Percentiles rank a stretch among this genome's conserved stretches.
Evolutionary conservation across 805 yeast species (phyloP).

Genomic region (Hanseniaspora thailandica): DNA sequence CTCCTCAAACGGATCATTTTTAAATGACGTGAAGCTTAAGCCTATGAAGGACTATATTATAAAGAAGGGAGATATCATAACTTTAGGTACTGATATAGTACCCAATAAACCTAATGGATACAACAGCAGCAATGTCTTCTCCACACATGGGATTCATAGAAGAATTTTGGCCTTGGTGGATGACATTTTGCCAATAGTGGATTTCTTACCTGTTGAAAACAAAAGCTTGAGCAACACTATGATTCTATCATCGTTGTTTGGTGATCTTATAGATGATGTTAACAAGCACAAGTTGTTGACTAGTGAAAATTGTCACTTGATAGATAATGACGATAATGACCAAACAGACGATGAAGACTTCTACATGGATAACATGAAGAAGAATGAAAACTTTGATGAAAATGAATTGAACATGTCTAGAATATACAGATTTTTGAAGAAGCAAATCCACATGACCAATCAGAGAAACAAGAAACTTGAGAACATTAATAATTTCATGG

Average conservation of each 20-base stretch:
- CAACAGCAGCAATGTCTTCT: constrained; percentile 19
- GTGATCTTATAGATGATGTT: constrained; percentile 39
- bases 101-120: constrained; percentile 26
- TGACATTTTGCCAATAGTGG: constrained; percentile 37
- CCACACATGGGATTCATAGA: constrained; percentile 54
- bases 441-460: constrained; percentile 46
- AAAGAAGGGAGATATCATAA: constrained; percentile 73
- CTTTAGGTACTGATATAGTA: constrained; percentile 79
- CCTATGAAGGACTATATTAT: constrained; percentile 44
- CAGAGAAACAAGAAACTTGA: constrained; percentile 46
- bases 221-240: constrained; percentile 15
- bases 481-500: constrained; percentile 44
- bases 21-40: constrained; percentile 61
- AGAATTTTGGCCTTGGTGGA: constrained; percentile 79
- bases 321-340: constrained; percentile 14
- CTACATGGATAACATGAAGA: neutral
- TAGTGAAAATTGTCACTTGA: constrained; percentile 35
- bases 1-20: constrained; percentile 88
- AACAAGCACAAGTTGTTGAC: constrained; percentile 44
- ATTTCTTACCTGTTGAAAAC: constrained; percentile 17
- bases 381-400: constrained; percentile 2
- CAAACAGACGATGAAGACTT: constrained; percentile 15
- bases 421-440: constrained; percentile 34
- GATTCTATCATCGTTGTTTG: constrained; percentile 39
- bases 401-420: neutral